Evolutionary conservation across 176 grass and related monocot species (phyloP).

Genomic region (Triticum dicoccoides): DNA sequence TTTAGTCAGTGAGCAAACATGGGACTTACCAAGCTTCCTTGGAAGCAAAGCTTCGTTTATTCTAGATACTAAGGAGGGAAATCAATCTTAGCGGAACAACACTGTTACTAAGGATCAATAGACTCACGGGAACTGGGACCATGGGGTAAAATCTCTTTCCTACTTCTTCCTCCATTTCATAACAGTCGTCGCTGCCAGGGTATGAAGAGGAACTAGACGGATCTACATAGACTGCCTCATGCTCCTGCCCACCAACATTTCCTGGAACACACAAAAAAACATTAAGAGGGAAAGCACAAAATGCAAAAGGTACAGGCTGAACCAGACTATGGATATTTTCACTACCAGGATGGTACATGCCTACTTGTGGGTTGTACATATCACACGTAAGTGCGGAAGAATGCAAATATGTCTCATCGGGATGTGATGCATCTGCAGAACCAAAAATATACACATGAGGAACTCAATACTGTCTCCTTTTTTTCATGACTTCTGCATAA

Average conservation of each 20-base stretch:
- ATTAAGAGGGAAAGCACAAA: not conserved
- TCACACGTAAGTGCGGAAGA: slow-evolving; percentile 59
- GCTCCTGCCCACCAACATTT: slow-evolving; percentile 45
- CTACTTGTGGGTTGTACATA: slow-evolving; percentile 59
- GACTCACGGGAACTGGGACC: slow-evolving; percentile 89
- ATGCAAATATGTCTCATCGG: slow-evolving; percentile 64
- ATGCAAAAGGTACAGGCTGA: not conserved
- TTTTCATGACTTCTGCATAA: not conserved
- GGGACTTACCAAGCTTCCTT: slow-evolving; percentile 14
- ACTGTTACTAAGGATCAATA: slow-evolving; percentile 32
- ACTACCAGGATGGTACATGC: slow-evolving; percentile 75
- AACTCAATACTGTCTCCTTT: not conserved
- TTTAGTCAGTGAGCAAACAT: slow-evolving; percentile 2
- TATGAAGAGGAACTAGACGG: slow-evolving; percentile 61
- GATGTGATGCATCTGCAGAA: slow-evolving; percentile 66
- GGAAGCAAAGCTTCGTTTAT: slow-evolving; percentile 18
- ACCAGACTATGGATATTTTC: slow-evolving; percentile 29
- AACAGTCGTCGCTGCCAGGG: slow-evolving; percentile 43
- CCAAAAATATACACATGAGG: slow-evolving; percentile 30
- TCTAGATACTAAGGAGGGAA: slow-evolving; percentile 3
- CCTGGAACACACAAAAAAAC: slow-evolving; percentile 28
- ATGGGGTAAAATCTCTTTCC: slow-evolving; percentile 79
- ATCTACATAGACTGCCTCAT: slow-evolving; percentile 49
- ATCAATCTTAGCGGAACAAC: slow-evolving; percentile 9
- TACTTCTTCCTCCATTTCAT: slow-evolving; percentile 84